Evolutionary conservation across 805 yeast species (phyloP).

Genomic region (Candida endomychidarum): DNA sequence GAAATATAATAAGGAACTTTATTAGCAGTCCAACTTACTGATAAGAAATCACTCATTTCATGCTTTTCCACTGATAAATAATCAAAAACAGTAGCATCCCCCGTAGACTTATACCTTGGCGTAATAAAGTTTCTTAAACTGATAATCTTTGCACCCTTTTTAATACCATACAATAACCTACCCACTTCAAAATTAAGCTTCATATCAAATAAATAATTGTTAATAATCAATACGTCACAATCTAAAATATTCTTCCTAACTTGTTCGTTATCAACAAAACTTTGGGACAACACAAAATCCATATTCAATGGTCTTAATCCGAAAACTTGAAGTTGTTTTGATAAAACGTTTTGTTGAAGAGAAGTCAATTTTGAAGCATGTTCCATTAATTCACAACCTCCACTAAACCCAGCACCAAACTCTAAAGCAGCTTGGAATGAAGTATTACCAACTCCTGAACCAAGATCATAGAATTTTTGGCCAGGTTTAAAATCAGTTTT

Average conservation of each 20-base stretch:
- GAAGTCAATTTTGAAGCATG: slow-evolving; percentile 72
- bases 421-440: slow-evolving; percentile 87
- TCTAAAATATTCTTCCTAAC: slow-evolving; percentile 54
- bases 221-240: slow-evolving; percentile 74
- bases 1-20: slow-evolving; percentile 79
- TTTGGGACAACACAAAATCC: slow-evolving; percentile 59
- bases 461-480: slow-evolving; percentile 78
- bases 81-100: slow-evolving; percentile 55
- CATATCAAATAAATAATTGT: slow-evolving; percentile 83
- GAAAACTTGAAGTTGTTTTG: slow-evolving; percentile 55
- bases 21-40: slow-evolving; percentile 90
- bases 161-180: slow-evolving; percentile 58
- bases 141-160: slow-evolving; percentile 75
- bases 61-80: slow-evolving; percentile 59
- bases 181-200: slow-evolving; percentile 68
- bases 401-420: slow-evolving; percentile 70
- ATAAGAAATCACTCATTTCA: slow-evolving; percentile 60
- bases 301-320: slow-evolving; percentile 63
- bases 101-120: slow-evolving; percentile 65
- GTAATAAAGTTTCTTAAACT: slow-evolving; percentile 79
- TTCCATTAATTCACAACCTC: slow-evolving; percentile 89
- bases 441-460: slow-evolving; percentile 94
- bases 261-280: slow-evolving; percentile 66
- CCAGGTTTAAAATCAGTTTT: slow-evolving; percentile 57
- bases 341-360: slow-evolving; percentile 58